Evolutionary conservation across 345 rosid genomes (phyloP), one percentile per base, ranked within the genome.

Genomic region (Heritiera fomes): DNA sequence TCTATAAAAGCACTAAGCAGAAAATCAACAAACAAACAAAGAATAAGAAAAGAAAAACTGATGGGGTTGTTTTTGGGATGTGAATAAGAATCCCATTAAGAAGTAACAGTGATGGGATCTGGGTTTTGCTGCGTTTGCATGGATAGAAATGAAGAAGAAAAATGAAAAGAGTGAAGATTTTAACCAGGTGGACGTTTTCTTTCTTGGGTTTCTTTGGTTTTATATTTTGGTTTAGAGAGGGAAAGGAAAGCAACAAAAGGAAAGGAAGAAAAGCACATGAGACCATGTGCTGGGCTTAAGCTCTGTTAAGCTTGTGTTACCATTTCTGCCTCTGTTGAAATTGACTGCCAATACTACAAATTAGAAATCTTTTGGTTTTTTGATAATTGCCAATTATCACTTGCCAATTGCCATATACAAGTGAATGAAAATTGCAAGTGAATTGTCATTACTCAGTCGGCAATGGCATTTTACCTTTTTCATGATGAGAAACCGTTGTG

Each of bases 221-320:
- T 8, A n/a, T 55, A 18, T n/a, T 56, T 18, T 43, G 45, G 45
- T 43, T 43, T 43, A 43, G 45, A 47, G 52, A 47, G 52, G 52
- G 52, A 47, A 81, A 79, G 60, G 60, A 53, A 63, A 74, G 1
- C 18, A 67, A 59, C 60, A 40, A 46, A 34, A 34, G 3, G 1
- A 3, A 20, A 23, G 28, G 71, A 18, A 32, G 12, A 71, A 45
- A 11, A 45, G 41, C 82, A 73, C 83, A 75, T 73, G 68, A 68
- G 9, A 20, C 17, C 64, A 78, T 65, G 78, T 66, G 75, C 40
- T 69, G 34, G 7, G 56, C 49, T 40, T 61, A 11, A 18, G 61
- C 61, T 56, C 5, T 3, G 32, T 17, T 34, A 34, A 64, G 45
- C 76, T 64, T 64, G 38, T 14, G 5, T 64, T 34, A 34, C 69